Base-by-base conservation (phyloP, 2,329 filamentous ascomycete species). In the Colletotrichum filicis region DNA sequence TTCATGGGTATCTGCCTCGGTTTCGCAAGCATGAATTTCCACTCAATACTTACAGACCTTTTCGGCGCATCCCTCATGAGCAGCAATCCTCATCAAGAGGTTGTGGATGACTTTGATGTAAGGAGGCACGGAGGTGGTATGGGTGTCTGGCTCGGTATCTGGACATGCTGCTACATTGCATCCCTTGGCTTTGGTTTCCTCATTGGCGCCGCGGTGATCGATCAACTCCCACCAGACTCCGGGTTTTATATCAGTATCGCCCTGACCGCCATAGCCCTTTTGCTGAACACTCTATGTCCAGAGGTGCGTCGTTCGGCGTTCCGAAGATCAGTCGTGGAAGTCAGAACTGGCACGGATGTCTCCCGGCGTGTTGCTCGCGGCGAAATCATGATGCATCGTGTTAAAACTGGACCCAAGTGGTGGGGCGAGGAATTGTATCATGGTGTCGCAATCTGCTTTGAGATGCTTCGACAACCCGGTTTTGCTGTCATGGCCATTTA, bases 381-480 rank as follows among this genome's bases (percentile, higher is more conserved):
- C 2, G 93, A 95, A 79, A 86, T 95, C 76, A 95, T 92, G 85
- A 90, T 95, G 85, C 93, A 95, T 79, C 88, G 94, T 73, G 88
- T 90, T 66, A 89, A 92, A 66, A 92, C 90, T 62, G 93, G 93
- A 0, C 94, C 93, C 0, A 90, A 85, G 76, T 94, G 92, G 89
- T 95, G 92, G 93, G 92, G 91, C 60, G 89, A 95, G 80, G 93
- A 95, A 79, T 88, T 94, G 26, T 90, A 90, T 80, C 93, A 94
- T 57, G 94, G 93, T 11, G 78, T 93, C 24, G 84, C 90, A 22
- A 85, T 96, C 57, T 91, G 89, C 60, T 80, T 89, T 24, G 90
- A 92, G 77, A 95, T 95, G 93, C 84, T 94, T 63, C 88, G 88
- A 49, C 93, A 95, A 79, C 89, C 92, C 4, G 93, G 93, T 0